Conservation (phyloP, 345 rosid genomes). For the Erodium maritimum region DNA sequence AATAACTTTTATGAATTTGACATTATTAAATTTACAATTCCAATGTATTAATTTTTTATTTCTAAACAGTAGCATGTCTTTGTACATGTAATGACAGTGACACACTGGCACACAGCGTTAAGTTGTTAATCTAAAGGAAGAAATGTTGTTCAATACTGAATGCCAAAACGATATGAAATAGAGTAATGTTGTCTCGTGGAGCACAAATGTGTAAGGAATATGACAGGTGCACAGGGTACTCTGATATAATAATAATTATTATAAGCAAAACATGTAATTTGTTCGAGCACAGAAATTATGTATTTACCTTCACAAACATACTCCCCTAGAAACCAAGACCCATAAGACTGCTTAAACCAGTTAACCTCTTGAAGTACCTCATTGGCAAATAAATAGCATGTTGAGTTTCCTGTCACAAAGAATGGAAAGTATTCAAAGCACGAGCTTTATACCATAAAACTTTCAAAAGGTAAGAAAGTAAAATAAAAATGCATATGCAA, state of each 20-base stretch:
- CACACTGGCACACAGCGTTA: too few relatives aligned
- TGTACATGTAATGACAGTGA: too few relatives aligned
- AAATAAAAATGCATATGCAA: background rate
- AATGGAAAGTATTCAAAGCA: background rate
- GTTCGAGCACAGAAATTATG: background rate
- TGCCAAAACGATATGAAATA: too few relatives aligned
- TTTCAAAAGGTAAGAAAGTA: background rate
- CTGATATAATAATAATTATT: too few relatives aligned
- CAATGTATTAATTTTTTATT: too few relatives aligned
- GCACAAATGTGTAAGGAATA: too few relatives aligned
- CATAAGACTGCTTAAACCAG: slow-evolving; percentile 70
- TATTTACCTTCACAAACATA: slow-evolving; percentile 62
- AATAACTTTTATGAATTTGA: background rate
- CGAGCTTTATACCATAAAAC: background rate
- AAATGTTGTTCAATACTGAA: too few relatives aligned
- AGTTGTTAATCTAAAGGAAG: too few relatives aligned
- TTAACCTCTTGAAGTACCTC: slow-evolving; percentile 68
- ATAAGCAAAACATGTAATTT: background rate
- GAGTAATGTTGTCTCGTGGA: too few relatives aligned
- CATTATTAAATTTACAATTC: too few relatives aligned
- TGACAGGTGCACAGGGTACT: too few relatives aligned
- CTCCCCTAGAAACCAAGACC: slow-evolving; percentile 90
- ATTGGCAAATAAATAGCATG: slow-evolving; percentile 43
- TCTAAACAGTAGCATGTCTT: too few relatives aligned
- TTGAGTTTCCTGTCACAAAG: slow-evolving; percentile 30